phyloP scores from a whole-genome alignment of 2,329 filamentous ascomycete species.

The Emmonsiellopsis sp. region DNA sequence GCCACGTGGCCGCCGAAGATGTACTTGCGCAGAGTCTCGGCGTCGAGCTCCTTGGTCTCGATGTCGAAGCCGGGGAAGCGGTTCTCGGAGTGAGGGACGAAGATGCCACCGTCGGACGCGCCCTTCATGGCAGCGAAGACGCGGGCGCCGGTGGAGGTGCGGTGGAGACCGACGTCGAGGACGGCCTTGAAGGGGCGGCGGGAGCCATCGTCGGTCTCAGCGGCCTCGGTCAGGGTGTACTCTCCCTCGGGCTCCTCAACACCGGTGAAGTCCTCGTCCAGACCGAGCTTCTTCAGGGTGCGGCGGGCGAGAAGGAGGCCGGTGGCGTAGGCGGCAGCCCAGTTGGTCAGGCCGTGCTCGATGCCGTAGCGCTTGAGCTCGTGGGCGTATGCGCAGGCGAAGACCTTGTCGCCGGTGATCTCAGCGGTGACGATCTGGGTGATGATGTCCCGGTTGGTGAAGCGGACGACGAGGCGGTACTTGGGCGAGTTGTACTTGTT shows the following conservation, averaged over 20 bases:
- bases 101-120: slow-evolving; percentile 94
- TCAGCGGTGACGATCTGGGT: slow-evolving; percentile 94
- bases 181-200: slow-evolving; percentile 99
- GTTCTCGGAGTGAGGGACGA: slow-evolving; percentile 97
- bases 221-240: slow-evolving; percentile 89
- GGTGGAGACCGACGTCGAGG: slow-evolving; percentile 94
- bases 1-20: slow-evolving; percentile 97
- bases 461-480: slow-evolving; percentile 98
- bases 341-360: slow-evolving; percentile 98
- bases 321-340: slow-evolving; percentile 93
- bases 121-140: slow-evolving; percentile 99
- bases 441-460: slow-evolving; percentile 99
- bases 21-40: slow-evolving; percentile 96
- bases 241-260: slow-evolving; percentile 97
- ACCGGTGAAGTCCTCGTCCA: slow-evolving; percentile 87
- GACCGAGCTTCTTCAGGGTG: slow-evolving; percentile 90
- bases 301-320: slow-evolving; percentile 96
- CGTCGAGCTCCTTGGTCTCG: slow-evolving; percentile 94
- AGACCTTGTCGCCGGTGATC: slow-evolving; percentile 96
- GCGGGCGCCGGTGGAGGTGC: slow-evolving; percentile 96
- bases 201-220: slow-evolving; percentile 73
- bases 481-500: slow-evolving; percentile 99
- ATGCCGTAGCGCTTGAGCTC: slow-evolving; percentile 97
- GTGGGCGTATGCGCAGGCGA: slow-evolving; percentile 85
- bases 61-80: slow-evolving; percentile 99